These are phyloP conservation scores for Groenewaldozyma sp. DNA, from an alignment of 1,139 yeast species.

Conservation along the genomic window DNA sequence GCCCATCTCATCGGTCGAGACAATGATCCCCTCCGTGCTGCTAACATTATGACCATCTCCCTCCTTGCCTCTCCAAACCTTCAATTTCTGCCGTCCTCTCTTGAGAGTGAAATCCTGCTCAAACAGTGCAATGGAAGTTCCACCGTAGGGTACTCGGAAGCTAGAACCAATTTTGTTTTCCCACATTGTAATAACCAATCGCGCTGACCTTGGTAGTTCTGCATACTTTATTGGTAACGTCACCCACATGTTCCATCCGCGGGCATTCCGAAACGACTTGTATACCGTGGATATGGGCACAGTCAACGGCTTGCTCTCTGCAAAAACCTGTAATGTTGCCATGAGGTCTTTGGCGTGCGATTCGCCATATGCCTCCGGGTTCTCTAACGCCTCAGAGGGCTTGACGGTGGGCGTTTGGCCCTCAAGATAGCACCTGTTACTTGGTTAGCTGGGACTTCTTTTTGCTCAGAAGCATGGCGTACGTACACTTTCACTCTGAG, in stretches of 20 bases:
- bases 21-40: conserved; percentile 25
- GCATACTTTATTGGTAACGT: conserved; percentile 60
- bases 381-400: conserved; percentile 45
- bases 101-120: conserved; percentile 38
- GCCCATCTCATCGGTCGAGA: conserved; percentile 27
- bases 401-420: conserved; percentile 41
- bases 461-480: conserved; percentile 5
- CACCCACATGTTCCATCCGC: conserved; percentile 53
- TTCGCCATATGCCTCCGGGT: conserved; percentile 35
- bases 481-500: conserved; percentile 38
- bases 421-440: conserved; percentile 33
- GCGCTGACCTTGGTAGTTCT: conserved; percentile 57
- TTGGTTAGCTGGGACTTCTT: conserved; percentile 3
- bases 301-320: conserved; percentile 55
- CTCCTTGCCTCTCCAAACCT: conserved; percentile 30
- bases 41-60: conserved; percentile 28
- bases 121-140: conserved; percentile 53
- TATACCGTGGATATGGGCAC: conserved; percentile 60
- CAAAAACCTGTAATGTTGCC: conserved; percentile 52
- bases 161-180: conserved; percentile 42
- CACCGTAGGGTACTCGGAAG: conserved; percentile 36
- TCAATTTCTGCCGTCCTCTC: conserved; percentile 49
- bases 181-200: conserved; percentile 53
- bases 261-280: conserved; percentile 42
- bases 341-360: conserved; percentile 45